Evolutionary conservation across 2,329 filamentous ascomycete genomes (phyloP).

Genomic region (Calonectria leucothoes): DNA sequence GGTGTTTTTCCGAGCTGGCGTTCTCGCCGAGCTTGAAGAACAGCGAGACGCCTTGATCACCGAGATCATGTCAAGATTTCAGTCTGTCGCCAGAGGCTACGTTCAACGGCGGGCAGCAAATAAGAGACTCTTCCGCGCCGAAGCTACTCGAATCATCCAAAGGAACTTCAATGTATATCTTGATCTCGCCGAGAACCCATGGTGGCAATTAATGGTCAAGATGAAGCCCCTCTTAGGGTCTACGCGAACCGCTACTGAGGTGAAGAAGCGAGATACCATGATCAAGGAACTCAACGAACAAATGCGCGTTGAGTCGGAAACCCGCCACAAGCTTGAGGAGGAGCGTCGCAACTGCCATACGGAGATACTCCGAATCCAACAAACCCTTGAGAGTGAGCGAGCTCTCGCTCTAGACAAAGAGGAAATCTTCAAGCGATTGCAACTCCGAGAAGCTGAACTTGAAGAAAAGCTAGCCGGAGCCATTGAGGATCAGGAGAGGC

Average conservation of each 20-base stretch:
- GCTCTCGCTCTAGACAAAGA: conserved; percentile 98
- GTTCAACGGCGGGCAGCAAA: conserved; percentile 87
- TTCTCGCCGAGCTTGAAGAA: conserved; percentile 96
- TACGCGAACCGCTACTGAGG: conserved; percentile 90
- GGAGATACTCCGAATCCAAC: conserved; percentile 90
- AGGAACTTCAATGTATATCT: conserved; percentile 94
- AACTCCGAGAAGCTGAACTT: conserved; percentile 89
- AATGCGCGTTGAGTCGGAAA: conserved; percentile 80
- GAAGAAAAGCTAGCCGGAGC: conserved; percentile 93
- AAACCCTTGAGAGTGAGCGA: conserved; percentile 94
- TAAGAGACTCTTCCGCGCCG: conserved; percentile 93
- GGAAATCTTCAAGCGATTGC: conserved; percentile 97
- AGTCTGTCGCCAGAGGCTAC: conserved; percentile 91
- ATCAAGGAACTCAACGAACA: conserved; percentile 89
- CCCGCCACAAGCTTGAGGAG: conserved; percentile 86
- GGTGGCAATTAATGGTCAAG: conserved; percentile 95
- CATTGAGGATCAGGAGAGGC: conserved; percentile 90
- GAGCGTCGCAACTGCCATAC: conserved; percentile 88
- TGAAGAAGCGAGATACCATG: conserved; percentile 94
- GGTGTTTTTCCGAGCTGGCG: conserved; percentile 96
- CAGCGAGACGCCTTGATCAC: conserved; percentile 92
- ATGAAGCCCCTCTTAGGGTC: conserved; percentile 96
- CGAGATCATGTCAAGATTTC: conserved; percentile 93
- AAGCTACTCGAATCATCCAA: conserved; percentile 95
- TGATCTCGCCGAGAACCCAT: conserved; percentile 89